Conservation (phyloP, 2,329 filamentous ascomycete species). For the Botrytis deweyae region DNA sequence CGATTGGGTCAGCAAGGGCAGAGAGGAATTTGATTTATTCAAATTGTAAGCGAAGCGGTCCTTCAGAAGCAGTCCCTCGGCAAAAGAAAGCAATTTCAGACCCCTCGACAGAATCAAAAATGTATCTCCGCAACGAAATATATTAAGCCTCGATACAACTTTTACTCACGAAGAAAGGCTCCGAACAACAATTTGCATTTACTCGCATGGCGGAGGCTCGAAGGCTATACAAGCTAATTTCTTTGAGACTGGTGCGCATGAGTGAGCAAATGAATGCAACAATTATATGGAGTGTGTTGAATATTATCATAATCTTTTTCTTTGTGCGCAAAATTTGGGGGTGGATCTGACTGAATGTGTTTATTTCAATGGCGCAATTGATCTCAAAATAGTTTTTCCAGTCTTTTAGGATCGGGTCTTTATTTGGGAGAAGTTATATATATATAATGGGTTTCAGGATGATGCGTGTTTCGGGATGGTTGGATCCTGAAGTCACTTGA, state of each 20-base stretch:
- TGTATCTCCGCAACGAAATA: not conserved
- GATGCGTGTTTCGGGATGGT: not conserved
- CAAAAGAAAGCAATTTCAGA: not conserved
- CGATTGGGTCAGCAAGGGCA: constrained; percentile 5
- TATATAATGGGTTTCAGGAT: not conserved
- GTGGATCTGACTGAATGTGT: not conserved
- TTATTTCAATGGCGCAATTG: not conserved
- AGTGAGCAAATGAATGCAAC: not conserved
- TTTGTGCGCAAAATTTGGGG: not conserved
- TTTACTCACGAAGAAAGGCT: not conserved
- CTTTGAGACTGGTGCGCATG: not conserved
- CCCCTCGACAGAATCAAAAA: not conserved
- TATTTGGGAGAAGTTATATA: not conserved
- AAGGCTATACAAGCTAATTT: too few relatives aligned
- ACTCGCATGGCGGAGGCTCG: not conserved
- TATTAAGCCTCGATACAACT: not conserved
- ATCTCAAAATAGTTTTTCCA: not conserved
- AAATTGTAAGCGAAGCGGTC: constrained; percentile 29
- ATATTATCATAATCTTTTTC: not conserved
- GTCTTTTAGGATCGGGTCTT: not conserved
- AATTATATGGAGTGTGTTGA: not conserved
- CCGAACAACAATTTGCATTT: not conserved
- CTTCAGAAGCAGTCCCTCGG: too few relatives aligned
- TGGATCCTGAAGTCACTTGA: not conserved
- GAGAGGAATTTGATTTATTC: constrained; percentile 18